Percentiles rank a stretch among this genome's conserved stretches.
Evolutionary conservation across 768 basidiomycete species (phyloP).

Genomic region (Leccinum longicurvipes): DNA sequence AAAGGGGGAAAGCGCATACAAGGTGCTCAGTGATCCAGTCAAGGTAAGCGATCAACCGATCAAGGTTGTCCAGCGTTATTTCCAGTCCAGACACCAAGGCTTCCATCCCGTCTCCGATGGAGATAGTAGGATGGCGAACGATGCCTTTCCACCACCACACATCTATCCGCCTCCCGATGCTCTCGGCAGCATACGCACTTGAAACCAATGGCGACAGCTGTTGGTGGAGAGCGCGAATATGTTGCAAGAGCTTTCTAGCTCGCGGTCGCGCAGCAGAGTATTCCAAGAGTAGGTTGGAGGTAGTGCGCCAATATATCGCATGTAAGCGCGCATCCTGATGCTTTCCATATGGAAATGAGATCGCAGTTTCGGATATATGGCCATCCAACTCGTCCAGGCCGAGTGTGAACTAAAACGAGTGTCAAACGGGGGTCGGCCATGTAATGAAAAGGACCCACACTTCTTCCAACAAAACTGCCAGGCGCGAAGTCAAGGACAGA

Average conservation of each 20-base stretch:
- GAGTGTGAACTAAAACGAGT: conserved; percentile 20
- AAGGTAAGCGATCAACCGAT: conserved; percentile 23
- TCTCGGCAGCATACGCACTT: background rate
- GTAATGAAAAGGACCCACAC: conserved; percentile 13
- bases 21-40: conserved; percentile 28
- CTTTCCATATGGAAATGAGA: background rate
- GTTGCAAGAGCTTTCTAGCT: conserved; percentile 11
- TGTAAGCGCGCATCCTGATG: conserved; percentile 15
- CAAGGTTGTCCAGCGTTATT: conserved; percentile 15
- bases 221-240: conserved; percentile 16
- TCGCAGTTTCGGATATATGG: conserved; percentile 8
- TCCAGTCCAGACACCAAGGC: conserved; percentile 22
- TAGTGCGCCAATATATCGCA: conserved; percentile 28
- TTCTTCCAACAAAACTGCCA: conserved; percentile 29
- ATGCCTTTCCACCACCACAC: conserved; percentile 9
- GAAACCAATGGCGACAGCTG: conserved; percentile 4
- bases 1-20: conserved; percentile 8
- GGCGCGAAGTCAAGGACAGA: conserved; percentile 25
- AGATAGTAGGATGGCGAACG: background rate
- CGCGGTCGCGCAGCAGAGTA: conserved; percentile 30
- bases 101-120: conserved; percentile 9
- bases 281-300: conserved; percentile 32
- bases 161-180: background rate
- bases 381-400: conserved; percentile 29
- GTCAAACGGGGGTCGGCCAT: background rate